These are phyloP conservation scores for Geranomyces variabilis DNA, from an alignment of 192 early-diverging fungal genomes.

Conservation along the genomic window DNA sequence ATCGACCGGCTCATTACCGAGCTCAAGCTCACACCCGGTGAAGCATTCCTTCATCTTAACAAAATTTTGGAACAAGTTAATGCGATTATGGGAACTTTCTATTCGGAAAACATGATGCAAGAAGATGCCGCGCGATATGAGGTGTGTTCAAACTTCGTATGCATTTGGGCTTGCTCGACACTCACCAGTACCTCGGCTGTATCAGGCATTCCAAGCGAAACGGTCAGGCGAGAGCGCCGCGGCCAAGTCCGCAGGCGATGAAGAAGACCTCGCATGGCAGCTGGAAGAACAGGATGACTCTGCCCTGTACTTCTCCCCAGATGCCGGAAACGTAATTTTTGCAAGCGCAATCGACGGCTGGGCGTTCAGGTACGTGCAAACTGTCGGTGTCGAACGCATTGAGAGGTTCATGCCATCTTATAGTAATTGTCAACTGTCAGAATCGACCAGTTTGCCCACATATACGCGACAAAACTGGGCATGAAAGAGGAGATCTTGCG, in stretches of 20 bases:
- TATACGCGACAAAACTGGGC: slow-evolving; percentile 88
- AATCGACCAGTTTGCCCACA: slow-evolving; percentile 85
- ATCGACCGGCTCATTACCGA: slow-evolving; percentile 95
- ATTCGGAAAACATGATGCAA: slow-evolving; percentile 84
- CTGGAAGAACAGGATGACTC: slow-evolving; percentile 91
- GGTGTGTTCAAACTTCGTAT: slow-evolving; percentile 13
- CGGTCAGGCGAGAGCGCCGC: not conserved
- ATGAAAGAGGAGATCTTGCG: slow-evolving; percentile 77
- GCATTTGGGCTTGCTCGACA: not conserved
- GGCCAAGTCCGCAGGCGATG: slow-evolving; percentile 35
- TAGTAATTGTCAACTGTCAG: slow-evolving; percentile 42
- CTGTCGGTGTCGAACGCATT: not conserved
- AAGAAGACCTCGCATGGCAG: slow-evolving; percentile 72
- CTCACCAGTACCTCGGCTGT: not conserved
- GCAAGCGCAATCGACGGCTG: slow-evolving; percentile 95
- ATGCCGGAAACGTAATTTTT: slow-evolving; percentile 96
- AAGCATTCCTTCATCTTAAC: slow-evolving; percentile 91
- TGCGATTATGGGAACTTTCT: slow-evolving; percentile 93
- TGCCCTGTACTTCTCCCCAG: slow-evolving; percentile 93
- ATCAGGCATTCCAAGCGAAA: slow-evolving; percentile 7
- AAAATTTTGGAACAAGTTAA: slow-evolving; percentile 97
- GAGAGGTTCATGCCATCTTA: not conserved
- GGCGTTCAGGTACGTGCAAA: slow-evolving; percentile 73
- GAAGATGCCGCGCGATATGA: slow-evolving; percentile 71
- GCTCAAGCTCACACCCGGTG: slow-evolving; percentile 85